phyloP scores from a whole-genome alignment of 805 yeast species.

The Wickerhamiella shivajii region DNA sequence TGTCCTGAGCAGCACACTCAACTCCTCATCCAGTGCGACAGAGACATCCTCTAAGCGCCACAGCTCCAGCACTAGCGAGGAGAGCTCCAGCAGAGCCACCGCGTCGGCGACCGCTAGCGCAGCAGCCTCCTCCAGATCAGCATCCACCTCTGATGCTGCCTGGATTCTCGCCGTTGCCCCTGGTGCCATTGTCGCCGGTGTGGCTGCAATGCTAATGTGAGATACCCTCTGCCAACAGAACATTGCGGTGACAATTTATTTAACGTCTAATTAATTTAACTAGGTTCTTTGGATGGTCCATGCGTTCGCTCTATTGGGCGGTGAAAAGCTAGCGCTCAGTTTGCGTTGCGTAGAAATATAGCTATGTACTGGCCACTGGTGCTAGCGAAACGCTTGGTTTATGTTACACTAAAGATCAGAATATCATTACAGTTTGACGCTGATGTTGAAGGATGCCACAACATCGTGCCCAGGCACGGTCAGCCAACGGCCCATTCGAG shows the following conservation, averaged over 20 bases:
- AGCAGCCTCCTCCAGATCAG: neutral
- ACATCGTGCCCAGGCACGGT: constrained; percentile 33
- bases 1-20: neutral
- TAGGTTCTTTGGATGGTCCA: neutral
- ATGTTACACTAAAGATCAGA: neutral
- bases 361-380: neutral
- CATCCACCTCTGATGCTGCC: neutral
- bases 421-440: neutral
- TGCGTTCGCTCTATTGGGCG: neutral
- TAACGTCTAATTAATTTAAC: neutral
- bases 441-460: constrained; percentile 12
- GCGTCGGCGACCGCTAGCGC: neutral
- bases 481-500: constrained; percentile 77
- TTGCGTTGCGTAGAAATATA: neutral
- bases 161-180: neutral
- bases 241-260: neutral
- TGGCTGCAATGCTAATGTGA: neutral
- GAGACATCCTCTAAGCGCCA: neutral
- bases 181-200: neutral
- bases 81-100: neutral
- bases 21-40: constrained; percentile 1
- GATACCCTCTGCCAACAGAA: neutral
- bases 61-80: neutral
- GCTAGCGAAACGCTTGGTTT: neutral
- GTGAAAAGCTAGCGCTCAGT: neutral